These are phyloP conservation scores for Parasarocladium wereldwijsianum DNA, from an alignment of 2,329 filamentous ascomycete species.

Conservation along the genomic window DNA sequence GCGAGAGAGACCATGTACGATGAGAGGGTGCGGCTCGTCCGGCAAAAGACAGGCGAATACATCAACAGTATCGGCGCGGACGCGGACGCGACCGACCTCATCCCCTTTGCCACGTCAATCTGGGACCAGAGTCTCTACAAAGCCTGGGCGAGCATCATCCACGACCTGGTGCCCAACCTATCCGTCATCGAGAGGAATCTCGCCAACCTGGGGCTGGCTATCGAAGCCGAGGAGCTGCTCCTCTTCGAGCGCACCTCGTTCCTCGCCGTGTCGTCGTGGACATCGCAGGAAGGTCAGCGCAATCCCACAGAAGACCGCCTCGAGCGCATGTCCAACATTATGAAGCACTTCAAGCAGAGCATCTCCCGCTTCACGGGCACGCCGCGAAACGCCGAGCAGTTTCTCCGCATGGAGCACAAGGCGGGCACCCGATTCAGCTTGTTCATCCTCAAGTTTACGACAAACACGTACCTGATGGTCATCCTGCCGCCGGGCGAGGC, in stretches of 20 bases:
- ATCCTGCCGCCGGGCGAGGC: constrained; percentile 84
- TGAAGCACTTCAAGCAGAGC: constrained; percentile 95
- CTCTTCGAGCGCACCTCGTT: constrained; percentile 94
- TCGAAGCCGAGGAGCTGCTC: constrained; percentile 86
- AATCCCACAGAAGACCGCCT: constrained; percentile 91
- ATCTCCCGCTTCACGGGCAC: constrained; percentile 63
- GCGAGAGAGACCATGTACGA: constrained; percentile 73
- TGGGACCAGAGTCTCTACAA: constrained; percentile 99
- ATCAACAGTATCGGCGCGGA: constrained; percentile 21
- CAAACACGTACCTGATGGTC: constrained; percentile 92
- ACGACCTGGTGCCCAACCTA: constrained; percentile 92
- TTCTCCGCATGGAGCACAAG: constrained; percentile 69
- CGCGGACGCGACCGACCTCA: constrained; percentile 43
- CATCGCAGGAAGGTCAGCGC: constrained; percentile 53
- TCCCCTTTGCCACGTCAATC: constrained; percentile 88
- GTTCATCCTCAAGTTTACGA: constrained; percentile 90
- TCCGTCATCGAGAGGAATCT: constrained; percentile 78
- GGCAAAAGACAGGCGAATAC: constrained; percentile 52
- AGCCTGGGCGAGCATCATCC: constrained; percentile 95
- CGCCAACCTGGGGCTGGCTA: constrained; percentile 64
- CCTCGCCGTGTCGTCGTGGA: constrained; percentile 87
- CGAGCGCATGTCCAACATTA: constrained; percentile 88
- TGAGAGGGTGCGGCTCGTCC: constrained; percentile 64
- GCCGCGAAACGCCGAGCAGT: constrained; percentile 69
- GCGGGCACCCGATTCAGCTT: constrained; percentile 69